Evolutionary conservation across 1,284 basidiomycete genomes (phyloP), one percentile per base, ranked within the genome.

Genomic region (Ceraceosorus bombacis): DNA sequence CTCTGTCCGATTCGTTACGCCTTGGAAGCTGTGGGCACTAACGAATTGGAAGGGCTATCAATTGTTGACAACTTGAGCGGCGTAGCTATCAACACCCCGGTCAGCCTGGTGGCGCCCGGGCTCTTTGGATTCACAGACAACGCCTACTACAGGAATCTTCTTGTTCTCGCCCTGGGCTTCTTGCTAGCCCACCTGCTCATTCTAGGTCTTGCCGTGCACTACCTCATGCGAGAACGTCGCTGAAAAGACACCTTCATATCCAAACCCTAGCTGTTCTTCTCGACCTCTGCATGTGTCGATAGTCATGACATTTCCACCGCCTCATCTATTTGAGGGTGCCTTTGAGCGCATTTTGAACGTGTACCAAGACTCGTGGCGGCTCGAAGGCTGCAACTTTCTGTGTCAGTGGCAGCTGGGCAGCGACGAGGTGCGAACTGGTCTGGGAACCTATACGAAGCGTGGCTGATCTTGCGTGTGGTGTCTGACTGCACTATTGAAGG

Each of bases 1-100:
- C 57, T 73, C 17, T 64, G 58, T 15, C 65, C 64, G 9, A 64
- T 69, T 58, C 71, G 70, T 64, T 73, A 65, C 50, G 69, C 70
- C 15, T 55, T 73, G 49, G 71, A 73, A 58, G 71, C 70, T 27
- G 68, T 71, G 39, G 66, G 67, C 8, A 56, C 48, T 12, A 65
- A 70, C 57, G 66, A 73, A 56, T 41, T 73, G 13, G 37, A 53
- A 9, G 69, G 66, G 0, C 54, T 73, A 37, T 53, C 64, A 58
- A 54, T 73, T 54, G 51, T 63, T 1, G 71, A 73, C 51, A 67
- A 13, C 43, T n/a, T 52, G 13, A 15, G 9, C 8, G 66, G 66
- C 6, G 63, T 69, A 1, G n/a, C 36, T 1, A 58, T 69, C 40
- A 58, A 55, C 4, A 55, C 64, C 6, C 50, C 49, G 6, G 69